Base-by-base conservation (phyloP, 805 yeast species). In the Yarrowia sp. region DNA sequence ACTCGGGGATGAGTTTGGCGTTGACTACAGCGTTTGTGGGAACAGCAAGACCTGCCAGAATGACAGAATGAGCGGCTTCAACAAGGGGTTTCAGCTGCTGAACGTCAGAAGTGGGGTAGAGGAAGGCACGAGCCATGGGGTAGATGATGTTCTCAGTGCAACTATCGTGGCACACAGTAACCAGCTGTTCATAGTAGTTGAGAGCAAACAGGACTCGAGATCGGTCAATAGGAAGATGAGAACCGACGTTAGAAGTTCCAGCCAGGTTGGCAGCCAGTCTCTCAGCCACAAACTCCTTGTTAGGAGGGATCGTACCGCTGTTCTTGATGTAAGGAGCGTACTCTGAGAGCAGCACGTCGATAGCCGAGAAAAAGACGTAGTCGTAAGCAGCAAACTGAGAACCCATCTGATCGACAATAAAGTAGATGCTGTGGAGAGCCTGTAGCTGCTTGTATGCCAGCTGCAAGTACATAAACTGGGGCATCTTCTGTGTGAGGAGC, bases 41-140 rank as follows among this genome's bases (percentile, higher is more conserved):
- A 9, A 69, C 65, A 4, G 73, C 70, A 6, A 76, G 70, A 19
- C 79, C 77, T 5, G 81, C 75, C 34, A 85, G 73, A 73, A 82
- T 77, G 0, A 87, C 88, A 0, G 92, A 86, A 74, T 89, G 94
- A 0, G 87, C 80, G 0, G 88, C 84, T 73, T 89, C 94, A 12
- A 87, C 75, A 6, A 86, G 71, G 1, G 78, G 74, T 34, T 76
- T 72, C 58, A 56, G 63, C 24, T 68, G 24, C n/a, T 61, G 49
- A 17, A 30, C 13, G 33, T 64, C 70, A 2, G 47, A 46, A 6
- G 69, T 66, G 9, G 74, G 74, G 9, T 44, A 64, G 71, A 73
- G 42, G 66, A 70, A 58, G 40, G 68, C 20, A 19, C 68, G 55
- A 2, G 76, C 73, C 40, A 78, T 70, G 9, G 79, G 80, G 14